Evolutionary conservation across 257 asterid species (phyloP), one percentile per base, ranked within the genome.

Genomic region (Mentha longifolia): DNA sequence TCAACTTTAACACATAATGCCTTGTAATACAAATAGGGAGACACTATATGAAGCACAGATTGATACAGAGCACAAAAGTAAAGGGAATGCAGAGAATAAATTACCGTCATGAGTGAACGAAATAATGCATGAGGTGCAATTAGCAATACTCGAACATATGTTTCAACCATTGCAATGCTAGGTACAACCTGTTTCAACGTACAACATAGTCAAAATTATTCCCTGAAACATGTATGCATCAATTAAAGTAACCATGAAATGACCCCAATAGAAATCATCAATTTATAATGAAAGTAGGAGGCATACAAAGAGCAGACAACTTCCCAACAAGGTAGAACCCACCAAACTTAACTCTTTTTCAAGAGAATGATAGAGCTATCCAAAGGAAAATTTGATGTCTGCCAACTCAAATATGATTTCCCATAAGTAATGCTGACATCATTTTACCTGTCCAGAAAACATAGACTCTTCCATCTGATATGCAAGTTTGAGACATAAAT

Each of bases 91-190:
- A 49, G 9, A 60, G 35, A 56, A 71, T 28, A 67, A 70, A 72
- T 54, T 91, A 91, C 99, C 79, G 85, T 63, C 82, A 91, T 82
- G 59, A 85, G 96, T 49, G 97, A 83, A 66, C 99, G 98, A 52
- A 89, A 94, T 80, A 94, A 77, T 30, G 98, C 88, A 82, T 94
- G 99, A 77, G 99, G 97, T 61, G 91, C 83, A 77, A 91, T 81
- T 71, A 91, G 92, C 80, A 94, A 81, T 85, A 94, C 72, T 83
- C 99, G 84, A 62, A 89, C 89, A 81, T 94, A 91, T 46, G 99
- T 94, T 86, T 94, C 99, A 67, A 91, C 97, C 99, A 91, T 82
- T 33, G 98, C 99, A 77, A 94, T 89, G 86, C 89, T 94, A 59
- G 99, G 98, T 20, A 94, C 89, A 64, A 83, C 97, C 99, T 94